These are phyloP conservation scores for thale cress (Arabidopsis thaliana) DNA, from an alignment of 345 rosid species.

Conservation along the genomic window DNA sequence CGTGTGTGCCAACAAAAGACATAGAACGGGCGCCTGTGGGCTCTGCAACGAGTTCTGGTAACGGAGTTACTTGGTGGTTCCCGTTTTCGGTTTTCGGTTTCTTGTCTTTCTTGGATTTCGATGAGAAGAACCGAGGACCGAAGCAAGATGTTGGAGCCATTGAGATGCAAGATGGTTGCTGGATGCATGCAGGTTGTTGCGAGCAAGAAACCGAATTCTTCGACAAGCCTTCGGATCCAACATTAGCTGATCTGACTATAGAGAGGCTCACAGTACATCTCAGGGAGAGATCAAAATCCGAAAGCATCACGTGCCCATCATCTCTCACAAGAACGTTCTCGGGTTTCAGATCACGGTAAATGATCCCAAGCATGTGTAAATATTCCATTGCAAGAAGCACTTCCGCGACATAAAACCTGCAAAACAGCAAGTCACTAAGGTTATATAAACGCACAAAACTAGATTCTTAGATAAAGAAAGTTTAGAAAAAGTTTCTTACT, in stretches of 20 bases:
- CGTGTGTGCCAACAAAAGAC: constrained; percentile 93
- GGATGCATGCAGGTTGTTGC: constrained; percentile 61
- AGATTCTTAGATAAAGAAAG: constrained; percentile 14
- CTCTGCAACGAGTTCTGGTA: constrained; percentile 91
- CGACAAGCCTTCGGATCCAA: constrained; percentile 53
- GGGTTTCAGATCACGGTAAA: constrained; percentile 85
- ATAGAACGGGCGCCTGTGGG: constrained; percentile 91
- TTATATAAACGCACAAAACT: not conserved
- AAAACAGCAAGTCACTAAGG: constrained; percentile 15
- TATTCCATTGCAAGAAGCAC: constrained; percentile 84
- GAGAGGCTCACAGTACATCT: constrained; percentile 67
- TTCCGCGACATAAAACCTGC: constrained; percentile 86
- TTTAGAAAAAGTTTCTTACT: constrained; percentile 48
- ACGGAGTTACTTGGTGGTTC: constrained; percentile 72
- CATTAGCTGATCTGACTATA: constrained; percentile 56
- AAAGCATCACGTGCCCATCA: constrained; percentile 91
- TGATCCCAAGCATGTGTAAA: constrained; percentile 87
- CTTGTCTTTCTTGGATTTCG: constrained; percentile 59
- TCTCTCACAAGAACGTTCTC: constrained; percentile 93
- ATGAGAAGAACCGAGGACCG: constrained; percentile 61
- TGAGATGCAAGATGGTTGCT: constrained; percentile 65
- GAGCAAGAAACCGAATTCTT: constrained; percentile 63
- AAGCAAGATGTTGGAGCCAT: constrained; percentile 68
- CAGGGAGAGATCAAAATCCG: constrained; percentile 86
- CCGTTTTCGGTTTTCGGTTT: constrained; percentile 58